Conservation (phyloP, 306 rosid species). For the Quercus agrifolia region DNA sequence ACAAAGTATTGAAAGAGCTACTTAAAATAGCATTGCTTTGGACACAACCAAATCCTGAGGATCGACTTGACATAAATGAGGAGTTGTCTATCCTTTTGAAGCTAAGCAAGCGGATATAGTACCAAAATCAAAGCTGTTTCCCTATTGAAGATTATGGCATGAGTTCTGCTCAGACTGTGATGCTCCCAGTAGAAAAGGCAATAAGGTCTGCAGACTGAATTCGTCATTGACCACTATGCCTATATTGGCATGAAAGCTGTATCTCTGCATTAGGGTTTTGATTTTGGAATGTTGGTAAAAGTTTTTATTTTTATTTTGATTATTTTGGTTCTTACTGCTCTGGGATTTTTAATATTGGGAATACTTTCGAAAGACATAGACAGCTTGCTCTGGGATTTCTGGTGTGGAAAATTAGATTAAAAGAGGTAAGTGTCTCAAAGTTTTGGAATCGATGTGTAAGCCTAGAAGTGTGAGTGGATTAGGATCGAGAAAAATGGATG, state of each 20-base stretch:
- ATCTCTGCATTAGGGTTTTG: neutral
- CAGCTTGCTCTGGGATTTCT: too few species aligned
- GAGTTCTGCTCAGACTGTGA: neutral
- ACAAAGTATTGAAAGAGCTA: slow-evolving; percentile 39
- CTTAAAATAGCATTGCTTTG: slow-evolving; percentile 58
- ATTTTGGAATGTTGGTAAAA: neutral
- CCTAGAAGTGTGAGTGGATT: too few species aligned
- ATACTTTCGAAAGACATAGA: too few species aligned
- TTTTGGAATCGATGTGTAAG: too few species aligned
- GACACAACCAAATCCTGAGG: slow-evolving; percentile 54
- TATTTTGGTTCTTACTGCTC: too few species aligned
- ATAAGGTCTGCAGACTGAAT: neutral
- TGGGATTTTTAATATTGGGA: too few species aligned
- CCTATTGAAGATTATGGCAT: neutral
- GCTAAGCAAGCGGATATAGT: slow-evolving; percentile 26
- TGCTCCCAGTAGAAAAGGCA: neutral
- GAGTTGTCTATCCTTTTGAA: slow-evolving; percentile 49
- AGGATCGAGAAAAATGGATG: too few species aligned
- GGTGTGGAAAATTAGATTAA: too few species aligned
- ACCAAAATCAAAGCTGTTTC: neutral
- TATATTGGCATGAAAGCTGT: neutral
- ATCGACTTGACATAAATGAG: slow-evolving; percentile 57
- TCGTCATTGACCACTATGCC: neutral
- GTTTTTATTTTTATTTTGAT: too few species aligned
- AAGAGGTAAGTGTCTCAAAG: too few species aligned